Percentiles rank a stretch among this genome's conserved stretches.
These are phyloP conservation scores for Cavenderia fasciculata DNA, from an alignment of 78 protist species.

Conservation along the genomic window DNA sequence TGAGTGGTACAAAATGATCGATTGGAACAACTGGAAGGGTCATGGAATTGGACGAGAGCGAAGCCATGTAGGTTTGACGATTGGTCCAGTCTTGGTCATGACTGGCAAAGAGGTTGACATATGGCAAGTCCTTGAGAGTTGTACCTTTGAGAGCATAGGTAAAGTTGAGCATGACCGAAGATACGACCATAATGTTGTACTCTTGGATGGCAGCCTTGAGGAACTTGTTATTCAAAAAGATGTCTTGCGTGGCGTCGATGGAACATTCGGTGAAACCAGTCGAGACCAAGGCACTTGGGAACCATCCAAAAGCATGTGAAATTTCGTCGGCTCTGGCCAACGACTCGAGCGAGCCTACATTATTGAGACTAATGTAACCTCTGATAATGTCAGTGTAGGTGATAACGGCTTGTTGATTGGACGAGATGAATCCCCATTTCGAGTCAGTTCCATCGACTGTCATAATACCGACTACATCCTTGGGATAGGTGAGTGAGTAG, in stretches of 20 bases:
- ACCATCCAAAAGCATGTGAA: constrained; percentile 11
- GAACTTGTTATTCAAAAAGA: background rate
- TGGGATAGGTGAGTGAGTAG: constrained; percentile 12
- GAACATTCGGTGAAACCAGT: no score
- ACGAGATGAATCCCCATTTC: background rate
- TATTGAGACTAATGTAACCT: no score
- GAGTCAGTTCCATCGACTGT: constrained; percentile 29
- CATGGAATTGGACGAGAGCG: no score
- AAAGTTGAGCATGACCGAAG: no score
- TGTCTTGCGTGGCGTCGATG: no score
- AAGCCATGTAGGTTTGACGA: background rate
- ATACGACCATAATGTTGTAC: background rate
- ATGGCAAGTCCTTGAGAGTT: no score
- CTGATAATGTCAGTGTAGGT: no score
- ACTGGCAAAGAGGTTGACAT: no score
- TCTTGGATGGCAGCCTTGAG: background rate
- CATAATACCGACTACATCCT: constrained; percentile 20
- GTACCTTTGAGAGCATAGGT: no score
- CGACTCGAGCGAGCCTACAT: no score
- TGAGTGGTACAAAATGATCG: no score
- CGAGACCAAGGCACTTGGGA: background rate
- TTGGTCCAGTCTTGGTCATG: background rate
- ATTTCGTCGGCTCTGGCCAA: background rate
- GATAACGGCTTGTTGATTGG: background rate
- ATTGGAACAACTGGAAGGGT: no score